Percentiles rank a stretch among this genome's conserved stretches.
Conservation (phyloP, 163 green algal species). For the Coccomyxa subellipsoidea region DNA sequence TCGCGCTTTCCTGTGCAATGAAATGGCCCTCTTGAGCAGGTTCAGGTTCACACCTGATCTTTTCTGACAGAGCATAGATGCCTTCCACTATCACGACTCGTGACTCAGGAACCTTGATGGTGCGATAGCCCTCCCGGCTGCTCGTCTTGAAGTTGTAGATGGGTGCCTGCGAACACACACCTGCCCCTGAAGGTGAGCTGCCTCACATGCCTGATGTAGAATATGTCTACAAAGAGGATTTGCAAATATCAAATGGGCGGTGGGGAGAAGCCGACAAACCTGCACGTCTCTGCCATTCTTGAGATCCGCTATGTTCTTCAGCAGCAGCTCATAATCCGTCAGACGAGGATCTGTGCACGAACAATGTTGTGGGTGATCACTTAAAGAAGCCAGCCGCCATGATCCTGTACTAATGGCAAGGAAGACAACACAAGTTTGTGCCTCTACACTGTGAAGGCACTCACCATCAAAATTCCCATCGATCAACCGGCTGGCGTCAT, state of each 20-base stretch:
- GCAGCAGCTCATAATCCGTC: slow-evolving; percentile 92
- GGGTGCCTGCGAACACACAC: slow-evolving; percentile 55
- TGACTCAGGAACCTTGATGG: slow-evolving; percentile 51
- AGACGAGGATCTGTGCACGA: slow-evolving; percentile 78
- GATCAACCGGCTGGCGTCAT: slow-evolving; percentile 88
- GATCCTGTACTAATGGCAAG: too few relatives aligned
- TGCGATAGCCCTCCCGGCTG: slow-evolving; percentile 73
- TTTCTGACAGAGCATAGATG: slow-evolving; percentile 84
- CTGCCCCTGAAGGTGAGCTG: too few relatives aligned
- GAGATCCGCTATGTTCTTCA: slow-evolving; percentile 85
- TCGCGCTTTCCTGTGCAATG: too few relatives aligned
- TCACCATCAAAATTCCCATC: slow-evolving; percentile 93
- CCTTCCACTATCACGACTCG: slow-evolving; percentile 89
- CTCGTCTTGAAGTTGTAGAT: slow-evolving; percentile 96
- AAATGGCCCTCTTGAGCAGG: too few relatives aligned
- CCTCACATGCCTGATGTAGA: too few relatives aligned
- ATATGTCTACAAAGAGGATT: background rate
- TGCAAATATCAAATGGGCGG: background rate
- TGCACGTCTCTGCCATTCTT: slow-evolving; percentile 49
- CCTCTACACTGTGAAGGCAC: background rate
- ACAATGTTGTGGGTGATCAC: background rate
- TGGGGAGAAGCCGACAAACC: background rate
- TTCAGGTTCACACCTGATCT: too few relatives aligned
- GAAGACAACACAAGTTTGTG: too few relatives aligned
- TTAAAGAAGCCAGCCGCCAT: too few relatives aligned